phyloP scores from a whole-genome alignment of 306 rosid genomes.

The Vigna hirtella region DNA sequence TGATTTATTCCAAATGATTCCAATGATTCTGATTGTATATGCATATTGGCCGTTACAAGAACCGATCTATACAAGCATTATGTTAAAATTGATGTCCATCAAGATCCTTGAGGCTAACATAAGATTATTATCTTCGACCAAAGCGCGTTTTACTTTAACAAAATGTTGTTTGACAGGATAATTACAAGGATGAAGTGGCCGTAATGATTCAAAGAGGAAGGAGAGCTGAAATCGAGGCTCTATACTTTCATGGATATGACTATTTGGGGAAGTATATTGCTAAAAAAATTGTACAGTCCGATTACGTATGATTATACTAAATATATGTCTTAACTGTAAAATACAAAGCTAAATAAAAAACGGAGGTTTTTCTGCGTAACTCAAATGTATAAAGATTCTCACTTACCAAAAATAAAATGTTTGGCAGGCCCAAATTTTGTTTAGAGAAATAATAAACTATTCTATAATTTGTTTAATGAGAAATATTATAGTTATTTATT shows the following conservation, averaged over 20 bases:
- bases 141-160: background rate
- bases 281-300: conserved; percentile 79
- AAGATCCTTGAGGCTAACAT: conserved; percentile 9
- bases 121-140: background rate
- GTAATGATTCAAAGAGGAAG: conserved; percentile 70
- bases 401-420: background rate
- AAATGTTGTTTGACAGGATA: conserved; percentile 62
- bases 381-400: background rate
- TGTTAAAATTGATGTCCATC: conserved; percentile 26
- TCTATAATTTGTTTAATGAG: too few relatives aligned
- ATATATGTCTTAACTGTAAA: background rate
- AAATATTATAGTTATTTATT: too few relatives aligned
- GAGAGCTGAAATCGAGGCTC: conserved; percentile 90
- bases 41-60: background rate
- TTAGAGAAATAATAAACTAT: too few relatives aligned
- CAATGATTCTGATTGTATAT: conserved; percentile 20
- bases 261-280: conserved; percentile 81
- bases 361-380: background rate
- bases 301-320: conserved; percentile 52
- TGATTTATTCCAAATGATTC: background rate
- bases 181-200: conserved; percentile 73
- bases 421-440: too few relatives aligned
- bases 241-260: conserved; percentile 76
- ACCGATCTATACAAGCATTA: background rate
- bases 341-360: background rate